These are phyloP conservation scores for Suillus subalutaceus DNA, from an alignment of 768 basidiomycete species.

Conservation along the genomic window DNA sequence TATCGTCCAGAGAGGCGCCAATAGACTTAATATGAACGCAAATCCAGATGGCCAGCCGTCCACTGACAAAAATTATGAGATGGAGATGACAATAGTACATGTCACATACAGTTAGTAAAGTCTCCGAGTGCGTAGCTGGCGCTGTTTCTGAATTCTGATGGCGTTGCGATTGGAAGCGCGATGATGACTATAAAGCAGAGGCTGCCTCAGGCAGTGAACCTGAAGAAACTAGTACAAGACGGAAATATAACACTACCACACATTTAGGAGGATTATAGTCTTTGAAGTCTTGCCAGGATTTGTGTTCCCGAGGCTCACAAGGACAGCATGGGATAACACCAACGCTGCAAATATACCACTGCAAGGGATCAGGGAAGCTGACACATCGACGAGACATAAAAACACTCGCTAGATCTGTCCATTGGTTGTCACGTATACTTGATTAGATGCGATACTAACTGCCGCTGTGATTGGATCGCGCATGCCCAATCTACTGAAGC, in stretches of 20 bases:
- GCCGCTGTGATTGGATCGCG: slow-evolving; percentile 61
- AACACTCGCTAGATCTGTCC: slow-evolving; percentile 49
- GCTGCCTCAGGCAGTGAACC: background rate
- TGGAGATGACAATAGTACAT: slow-evolving; percentile 14
- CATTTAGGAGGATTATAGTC: slow-evolving; percentile 45
- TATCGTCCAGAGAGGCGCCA: slow-evolving; percentile 41
- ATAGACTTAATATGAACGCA: slow-evolving; percentile 45
- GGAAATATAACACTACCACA: slow-evolving; percentile 28
- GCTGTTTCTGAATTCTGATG: slow-evolving; percentile 39
- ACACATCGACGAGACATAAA: slow-evolving; percentile 39
- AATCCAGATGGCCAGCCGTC: slow-evolving; percentile 47
- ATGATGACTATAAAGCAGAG: slow-evolving; percentile 37
- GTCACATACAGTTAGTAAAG: slow-evolving; percentile 36
- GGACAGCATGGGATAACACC: slow-evolving; percentile 58
- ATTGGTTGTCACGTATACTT: slow-evolving; percentile 43
- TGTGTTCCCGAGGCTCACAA: slow-evolving; percentile 69
- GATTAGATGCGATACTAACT: slow-evolving; percentile 42
- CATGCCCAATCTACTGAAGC: slow-evolving; percentile 67
- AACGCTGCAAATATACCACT: slow-evolving; percentile 68
- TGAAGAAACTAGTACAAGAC: background rate
- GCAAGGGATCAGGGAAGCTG: slow-evolving; percentile 36
- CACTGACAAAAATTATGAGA: slow-evolving; percentile 20
- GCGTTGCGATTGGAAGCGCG: slow-evolving; percentile 43
- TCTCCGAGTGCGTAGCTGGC: slow-evolving; percentile 41
- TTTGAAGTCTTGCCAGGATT: slow-evolving; percentile 67